These are phyloP conservation scores for Rhizomucor miehei DNA, from an alignment of 371 early-diverging fungal species.

Conservation along the genomic window DNA sequence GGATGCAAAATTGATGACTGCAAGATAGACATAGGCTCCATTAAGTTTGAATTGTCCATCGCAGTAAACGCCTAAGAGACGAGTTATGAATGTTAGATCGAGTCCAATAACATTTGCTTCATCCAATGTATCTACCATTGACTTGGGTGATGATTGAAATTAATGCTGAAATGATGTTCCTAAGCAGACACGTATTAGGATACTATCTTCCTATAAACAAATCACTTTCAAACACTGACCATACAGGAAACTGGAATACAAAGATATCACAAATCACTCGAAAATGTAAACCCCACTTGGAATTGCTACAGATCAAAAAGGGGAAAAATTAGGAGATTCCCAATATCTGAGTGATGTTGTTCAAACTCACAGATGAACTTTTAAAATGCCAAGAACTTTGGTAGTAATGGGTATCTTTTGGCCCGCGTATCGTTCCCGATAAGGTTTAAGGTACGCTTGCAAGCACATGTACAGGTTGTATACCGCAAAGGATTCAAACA, in stretches of 20 bases:
- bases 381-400: conserved; percentile 33
- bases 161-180: conserved; percentile 42
- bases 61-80: conserved; percentile 40
- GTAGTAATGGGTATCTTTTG: conserved; percentile 29
- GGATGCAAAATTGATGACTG: conserved; percentile 41
- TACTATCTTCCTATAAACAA: not conserved
- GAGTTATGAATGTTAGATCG: too few species aligned
- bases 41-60: conserved; percentile 31
- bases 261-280: conserved; percentile 42
- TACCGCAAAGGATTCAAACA: conserved; percentile 50
- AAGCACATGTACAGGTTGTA: conserved; percentile 42
- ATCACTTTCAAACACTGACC: conserved; percentile 20
- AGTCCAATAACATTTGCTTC: too few species aligned
- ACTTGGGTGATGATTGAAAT: conserved; percentile 37
- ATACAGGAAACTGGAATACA: conserved; percentile 49
- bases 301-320: conserved; percentile 31
- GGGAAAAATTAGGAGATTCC: too few species aligned
- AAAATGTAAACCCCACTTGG: conserved; percentile 49
- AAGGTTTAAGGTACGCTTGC: conserved; percentile 46
- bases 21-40: conserved; percentile 42
- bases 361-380: conserved; percentile 36
- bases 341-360: not conserved
- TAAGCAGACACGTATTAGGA: conserved; percentile 4
- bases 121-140: too few species aligned
- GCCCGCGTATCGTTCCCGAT: conserved; percentile 26